Base-by-base conservation (phyloP, 805 yeast genomes). In the Blastobotrys parvus region DNA sequence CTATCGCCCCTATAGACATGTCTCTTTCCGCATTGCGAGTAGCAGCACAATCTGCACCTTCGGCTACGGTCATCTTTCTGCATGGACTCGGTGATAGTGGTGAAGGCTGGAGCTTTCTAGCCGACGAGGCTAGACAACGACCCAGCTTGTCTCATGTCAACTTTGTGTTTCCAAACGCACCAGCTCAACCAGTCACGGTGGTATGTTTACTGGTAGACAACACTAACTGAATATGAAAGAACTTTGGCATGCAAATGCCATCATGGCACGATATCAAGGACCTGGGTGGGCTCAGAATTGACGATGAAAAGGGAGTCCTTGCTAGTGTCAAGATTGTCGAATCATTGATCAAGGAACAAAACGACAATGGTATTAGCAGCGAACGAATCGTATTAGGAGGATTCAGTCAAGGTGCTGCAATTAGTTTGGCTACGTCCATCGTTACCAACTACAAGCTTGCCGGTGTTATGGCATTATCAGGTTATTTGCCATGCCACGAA, bases 11-110 rank as follows among this genome's bases (percentile, higher is more conserved):
- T 5, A 31, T 31, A 21, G 22, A 20, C 10, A 51, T 49, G 57
- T 42, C 45, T 10, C 27, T 41, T 27, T 54, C 63, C 4, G 65
- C 67, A 0, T 50, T 69, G 1, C 58, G 71, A 35, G 54, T 69
- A 13, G 62, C 72, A 6, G 68, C 74, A 3, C 63, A 61, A 16
- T 48, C 48, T 6, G 63, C 66, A 1, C 74, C 80, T 4, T 67
- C 78, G 1, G 81, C 85, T 1, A 78, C 88, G 1, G 66, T 88
- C 27, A 82, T 89, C 18, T 72, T 89, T 46, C 58, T 86, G 43
- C 97, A 92, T 60, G 97, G 98, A 0, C 68, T 90, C 15, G 98
- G 98, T 7, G 97, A 90, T 60, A 62, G 86, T 0, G 97, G 95
- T 3, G 69, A 71, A 15, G 97, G 97, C 1, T 90, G 96, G 96